Base-by-base conservation (phyloP, 495 filamentous ascomycete genomes). In the Endocarpon pusillum region DNA sequence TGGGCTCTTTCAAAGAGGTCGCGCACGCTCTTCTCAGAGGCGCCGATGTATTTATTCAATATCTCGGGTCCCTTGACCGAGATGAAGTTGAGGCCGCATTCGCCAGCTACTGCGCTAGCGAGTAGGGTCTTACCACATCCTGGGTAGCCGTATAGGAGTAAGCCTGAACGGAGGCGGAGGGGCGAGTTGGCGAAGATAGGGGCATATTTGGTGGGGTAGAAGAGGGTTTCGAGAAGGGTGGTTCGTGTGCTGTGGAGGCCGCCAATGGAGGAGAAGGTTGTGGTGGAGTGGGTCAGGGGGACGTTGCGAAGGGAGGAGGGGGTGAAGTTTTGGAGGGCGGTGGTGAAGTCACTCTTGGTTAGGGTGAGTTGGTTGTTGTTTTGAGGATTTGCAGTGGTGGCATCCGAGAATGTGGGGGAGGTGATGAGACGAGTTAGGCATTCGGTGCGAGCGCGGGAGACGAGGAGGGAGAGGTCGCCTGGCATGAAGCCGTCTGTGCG, bases 401-500 rank as follows among this genome's bases (percentile, higher is more conserved):
- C 58, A 54, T 17, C 80, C 67, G n/a, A n/a, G n/a, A n/a, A n/a
- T n/a, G n/a, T n/a, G n/a, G n/a, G n/a, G 17, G 75, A 74, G 10
- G 85, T 73, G 35, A 94, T 89, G 1, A 96, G 62, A 8, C 85
- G 81, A n/a, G n/a, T n/a, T n/a, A n/a, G n/a, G n/a, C n/a, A n/a
- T 57, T 96, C 89, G 47, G 78, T 92, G 29, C 87, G 71, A 9
- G 89, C 89, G 35, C 89, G 74, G 29, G 81, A 74, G 21, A 92
- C 75, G 16, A 94, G 71, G 1, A 94, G 63, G 11, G 80, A 71
- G 29, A 97, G 64, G 53, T 97, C 89, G 3, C 85, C 89, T 0
- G 89, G 89, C 84, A 94, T 93, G 51, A 93, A 97, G 2, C 89
- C 89, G 45, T 97, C 89, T 0, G 86, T 96, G 45, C 81, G 73